Evolutionary conservation across 2,329 filamentous ascomycete genomes (phyloP).

Genomic region (Penicillium sp.): DNA sequence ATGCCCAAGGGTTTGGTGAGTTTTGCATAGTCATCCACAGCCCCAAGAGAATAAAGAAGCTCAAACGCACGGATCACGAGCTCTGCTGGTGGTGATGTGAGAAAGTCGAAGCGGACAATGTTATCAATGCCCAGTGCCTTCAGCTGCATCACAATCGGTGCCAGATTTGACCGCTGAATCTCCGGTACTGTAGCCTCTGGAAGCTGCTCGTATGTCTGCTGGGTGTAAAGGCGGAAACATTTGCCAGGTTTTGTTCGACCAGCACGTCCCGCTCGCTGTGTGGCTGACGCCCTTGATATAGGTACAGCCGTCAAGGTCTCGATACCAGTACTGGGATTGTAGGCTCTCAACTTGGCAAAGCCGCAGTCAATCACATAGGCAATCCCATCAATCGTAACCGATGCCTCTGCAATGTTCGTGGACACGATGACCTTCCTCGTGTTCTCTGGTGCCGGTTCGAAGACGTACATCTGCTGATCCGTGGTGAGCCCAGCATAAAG

Average conservation of each 20-base stretch:
- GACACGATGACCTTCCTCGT: slow-evolving; percentile 89
- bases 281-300: slow-evolving; percentile 89
- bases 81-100: slow-evolving; percentile 81
- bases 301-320: slow-evolving; percentile 81
- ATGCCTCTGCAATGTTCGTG: slow-evolving; percentile 96
- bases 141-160: slow-evolving; percentile 83
- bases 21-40: slow-evolving; percentile 85
- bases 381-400: slow-evolving; percentile 90
- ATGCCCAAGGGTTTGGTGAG: slow-evolving; percentile 84
- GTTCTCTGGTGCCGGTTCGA: slow-evolving; percentile 77
- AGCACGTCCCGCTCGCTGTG: slow-evolving; percentile 84
- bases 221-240: slow-evolving; percentile 90
- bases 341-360: slow-evolving; percentile 86
- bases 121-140: slow-evolving; percentile 97
- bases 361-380: slow-evolving; percentile 89
- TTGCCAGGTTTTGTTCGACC: slow-evolving; percentile 89
- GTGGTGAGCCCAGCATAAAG: slow-evolving; percentile 87
- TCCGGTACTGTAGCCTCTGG: slow-evolving; percentile 78
- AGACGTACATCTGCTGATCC: slow-evolving; percentile 94
- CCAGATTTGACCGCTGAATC: slow-evolving; percentile 88
- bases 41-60: slow-evolving; percentile 81
- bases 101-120: slow-evolving; percentile 83
- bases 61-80: slow-evolving; percentile 85
- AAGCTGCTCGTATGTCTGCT: slow-evolving; percentile 67
- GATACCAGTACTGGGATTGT: slow-evolving; percentile 80